Evolutionary conservation across 108 stramenopile genomes (phyloP), one percentile per base, ranked within the genome.

Genomic region (Chaetoceros tenuissimus): DNA sequence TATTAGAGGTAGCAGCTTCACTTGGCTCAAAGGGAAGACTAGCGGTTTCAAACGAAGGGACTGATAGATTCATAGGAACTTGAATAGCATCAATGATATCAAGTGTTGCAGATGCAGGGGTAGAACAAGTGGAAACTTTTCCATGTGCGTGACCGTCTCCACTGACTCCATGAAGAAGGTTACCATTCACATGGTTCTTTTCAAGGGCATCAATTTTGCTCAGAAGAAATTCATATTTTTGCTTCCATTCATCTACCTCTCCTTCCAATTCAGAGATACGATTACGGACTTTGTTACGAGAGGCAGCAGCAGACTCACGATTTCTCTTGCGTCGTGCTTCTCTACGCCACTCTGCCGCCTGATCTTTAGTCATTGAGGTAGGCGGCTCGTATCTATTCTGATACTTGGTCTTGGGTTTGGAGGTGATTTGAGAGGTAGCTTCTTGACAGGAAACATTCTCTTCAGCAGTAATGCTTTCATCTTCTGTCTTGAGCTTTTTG

Each of bases 271-370:
- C 84, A 28, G 68, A 51, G 52, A 92, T 87, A 2, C 84, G 77
- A 67, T 92, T 84, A 7, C 90, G 80, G 60, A 85, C 84, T 24
- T 82, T 66, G 56, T 80, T 79, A 10, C 90, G 66, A 13, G 81
- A 85, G 2, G 84, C 81, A 22, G 90, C 90, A 19, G 90, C 90
- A 48, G 67, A 69, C 55, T 92, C 86, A 28, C 90, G 68, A 52
- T 92, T 92, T 2, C 90, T 75, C 70, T 87, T 84, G 57, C 90
- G 84, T 22, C 90, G 77, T 68, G 87, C 82, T 48, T 92, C 90
- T 27, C 84, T 60, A 46, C 86, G 76, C 86, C 86, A 92, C 17
- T 58, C 82, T 1, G 77, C 65, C 0, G 84, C 80, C 49, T 85
- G 77, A 54, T 87, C 84, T 60, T 74, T 82, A 1, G 85, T 76